Conservation (phyloP, 192 early-diverging fungal species). For the Phycomyces nitens region DNA sequence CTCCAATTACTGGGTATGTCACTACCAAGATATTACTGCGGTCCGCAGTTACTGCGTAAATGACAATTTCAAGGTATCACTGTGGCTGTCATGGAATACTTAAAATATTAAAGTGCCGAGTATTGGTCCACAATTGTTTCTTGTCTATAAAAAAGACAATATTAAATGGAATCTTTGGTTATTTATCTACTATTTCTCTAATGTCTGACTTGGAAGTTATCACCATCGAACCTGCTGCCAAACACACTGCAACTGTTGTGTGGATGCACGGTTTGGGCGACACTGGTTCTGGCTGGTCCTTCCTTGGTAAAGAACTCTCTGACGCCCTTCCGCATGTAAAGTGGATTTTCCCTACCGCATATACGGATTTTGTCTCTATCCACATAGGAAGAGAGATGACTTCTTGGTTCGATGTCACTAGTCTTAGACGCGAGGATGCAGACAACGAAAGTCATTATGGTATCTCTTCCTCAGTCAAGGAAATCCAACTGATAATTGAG, state of each 20-base stretch:
- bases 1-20: too few relatives aligned
- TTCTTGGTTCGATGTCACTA: constrained; percentile 79
- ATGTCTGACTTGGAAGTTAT: too few relatives aligned
- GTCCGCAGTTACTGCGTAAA: too few relatives aligned
- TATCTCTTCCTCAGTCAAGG: constrained; percentile 18
- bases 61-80: too few relatives aligned
- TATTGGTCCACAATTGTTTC: too few relatives aligned
- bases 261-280: constrained; percentile 61
- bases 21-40: too few relatives aligned
- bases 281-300: constrained; percentile 57
- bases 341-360: constrained; percentile 86
- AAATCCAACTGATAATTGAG: constrained; percentile 56
- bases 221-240: background rate
- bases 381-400: constrained; percentile 83
- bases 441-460: constrained; percentile 67
- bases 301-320: constrained; percentile 52
- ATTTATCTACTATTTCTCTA: too few relatives aligned
- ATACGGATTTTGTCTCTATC: constrained; percentile 60
- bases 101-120: too few relatives aligned
- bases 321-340: constrained; percentile 76
- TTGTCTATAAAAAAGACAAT: too few relatives aligned
- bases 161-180: too few relatives aligned
- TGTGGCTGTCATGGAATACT: too few relatives aligned
- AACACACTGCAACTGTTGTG: constrained; percentile 56
- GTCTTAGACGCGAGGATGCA: constrained; percentile 42